Percentiles rank a stretch among this genome's conserved stretches.
Conservation (phyloP, 352 stramenopile species). For the Sclerospora graminicola region DNA sequence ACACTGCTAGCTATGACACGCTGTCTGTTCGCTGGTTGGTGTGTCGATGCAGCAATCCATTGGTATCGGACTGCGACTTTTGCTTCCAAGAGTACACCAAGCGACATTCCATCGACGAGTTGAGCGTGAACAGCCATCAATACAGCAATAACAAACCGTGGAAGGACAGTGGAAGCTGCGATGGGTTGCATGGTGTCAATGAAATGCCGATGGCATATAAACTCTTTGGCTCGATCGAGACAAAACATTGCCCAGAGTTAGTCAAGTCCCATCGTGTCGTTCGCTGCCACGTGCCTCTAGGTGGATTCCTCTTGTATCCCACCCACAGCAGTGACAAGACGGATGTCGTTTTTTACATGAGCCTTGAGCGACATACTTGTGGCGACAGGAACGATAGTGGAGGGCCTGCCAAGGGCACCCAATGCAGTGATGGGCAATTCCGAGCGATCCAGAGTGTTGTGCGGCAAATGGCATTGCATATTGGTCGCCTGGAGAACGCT, state of each 20-base stretch:
- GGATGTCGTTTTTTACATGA: slow-evolving; percentile 76
- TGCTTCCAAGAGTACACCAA: slow-evolving; percentile 67
- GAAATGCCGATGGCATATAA: slow-evolving; percentile 54
- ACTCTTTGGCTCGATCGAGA: slow-evolving; percentile 59
- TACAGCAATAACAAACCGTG: slow-evolving; percentile 31
- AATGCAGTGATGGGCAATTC: slow-evolving; percentile 48
- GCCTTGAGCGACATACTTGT: slow-evolving; percentile 15
- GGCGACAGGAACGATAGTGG: slow-evolving; percentile 3
- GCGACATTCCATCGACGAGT: slow-evolving; percentile 41
- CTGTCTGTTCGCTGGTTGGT: slow-evolving; percentile 65
- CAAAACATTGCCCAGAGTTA: slow-evolving; percentile 53
- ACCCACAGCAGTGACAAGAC: slow-evolving; percentile 47
- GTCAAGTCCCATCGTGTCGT: slow-evolving; percentile 47
- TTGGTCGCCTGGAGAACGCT: slow-evolving; percentile 42
- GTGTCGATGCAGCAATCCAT: slow-evolving; percentile 47
- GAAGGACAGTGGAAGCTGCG: background rate
- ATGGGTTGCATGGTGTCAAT: slow-evolving; percentile 9
- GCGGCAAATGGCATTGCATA: slow-evolving; percentile 41
- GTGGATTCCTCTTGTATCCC: slow-evolving; percentile 59
- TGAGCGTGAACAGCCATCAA: slow-evolving; percentile 15
- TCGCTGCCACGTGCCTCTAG: slow-evolving; percentile 45
- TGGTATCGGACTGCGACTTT: slow-evolving; percentile 63
- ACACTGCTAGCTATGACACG: slow-evolving; percentile 23
- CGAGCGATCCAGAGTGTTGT: slow-evolving; percentile 44
- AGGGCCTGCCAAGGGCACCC: slow-evolving; percentile 5